Conservation (phyloP, 2,329 filamentous ascomycete species). For the Aspergillus sp. region DNA sequence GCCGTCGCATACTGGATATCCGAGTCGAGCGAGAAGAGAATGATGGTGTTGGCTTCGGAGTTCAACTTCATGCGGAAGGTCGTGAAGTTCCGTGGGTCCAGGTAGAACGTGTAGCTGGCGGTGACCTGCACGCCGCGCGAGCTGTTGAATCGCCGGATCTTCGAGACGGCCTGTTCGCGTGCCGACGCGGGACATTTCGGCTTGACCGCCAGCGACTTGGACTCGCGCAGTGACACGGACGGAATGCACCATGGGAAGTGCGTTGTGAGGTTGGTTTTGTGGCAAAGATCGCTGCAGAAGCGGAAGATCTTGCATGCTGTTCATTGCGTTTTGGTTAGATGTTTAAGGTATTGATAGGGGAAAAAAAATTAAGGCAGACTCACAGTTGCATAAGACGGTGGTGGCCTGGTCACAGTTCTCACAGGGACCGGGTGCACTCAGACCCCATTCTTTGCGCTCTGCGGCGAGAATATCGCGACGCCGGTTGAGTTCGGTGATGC, state of each 20-base stretch:
- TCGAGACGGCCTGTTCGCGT: constrained; percentile 25
- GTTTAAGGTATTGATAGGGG: neutral
- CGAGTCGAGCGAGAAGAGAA: constrained; percentile 27
- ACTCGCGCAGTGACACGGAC: constrained; percentile 28
- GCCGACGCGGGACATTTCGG: constrained; percentile 21
- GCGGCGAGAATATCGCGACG: constrained; percentile 23
- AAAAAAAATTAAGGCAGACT: constrained; percentile 7
- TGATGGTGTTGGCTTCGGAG: constrained; percentile 23
- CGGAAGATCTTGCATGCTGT: constrained; percentile 28
- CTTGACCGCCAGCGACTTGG: constrained; percentile 28
- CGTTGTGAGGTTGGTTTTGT: constrained; percentile 10
- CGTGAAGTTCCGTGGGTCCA: constrained; percentile 31
- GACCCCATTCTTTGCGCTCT: constrained; percentile 25
- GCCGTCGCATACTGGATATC: constrained; percentile 25
- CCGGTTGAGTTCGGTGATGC: constrained; percentile 25
- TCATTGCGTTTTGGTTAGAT: neutral
- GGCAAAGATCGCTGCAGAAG: constrained; percentile 28
- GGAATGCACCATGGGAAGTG: constrained; percentile 26
- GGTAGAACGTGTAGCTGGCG: constrained; percentile 26
- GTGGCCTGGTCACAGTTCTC: constrained; percentile 20
- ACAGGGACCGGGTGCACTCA: constrained; percentile 22
- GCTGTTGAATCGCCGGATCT: constrained; percentile 18
- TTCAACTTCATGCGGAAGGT: constrained; percentile 32
- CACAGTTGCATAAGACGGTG: constrained; percentile 25
- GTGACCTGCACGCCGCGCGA: constrained; percentile 17